Evolutionary conservation across 1,284 basidiomycete species (phyloP).

Genomic region (Rhodofomes roseus): DNA sequence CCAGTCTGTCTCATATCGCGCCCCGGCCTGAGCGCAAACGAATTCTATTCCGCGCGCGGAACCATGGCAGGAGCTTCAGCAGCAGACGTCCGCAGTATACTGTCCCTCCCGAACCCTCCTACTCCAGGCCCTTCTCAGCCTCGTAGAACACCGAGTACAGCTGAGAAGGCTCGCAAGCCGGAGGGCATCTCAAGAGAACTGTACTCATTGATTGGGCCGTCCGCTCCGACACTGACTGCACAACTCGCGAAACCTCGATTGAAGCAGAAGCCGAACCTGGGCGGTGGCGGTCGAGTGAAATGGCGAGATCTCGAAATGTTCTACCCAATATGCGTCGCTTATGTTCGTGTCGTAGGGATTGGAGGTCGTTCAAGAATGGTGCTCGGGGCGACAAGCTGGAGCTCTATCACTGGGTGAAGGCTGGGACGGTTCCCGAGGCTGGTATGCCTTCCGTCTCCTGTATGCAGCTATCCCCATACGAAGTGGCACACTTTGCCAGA

Average conservation of each 20-base stretch:
- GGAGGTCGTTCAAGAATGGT: slow-evolving; percentile 65
- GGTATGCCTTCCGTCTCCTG: slow-evolving; percentile 37
- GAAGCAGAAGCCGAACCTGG: slow-evolving; percentile 79
- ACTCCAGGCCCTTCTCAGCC: slow-evolving; percentile 38
- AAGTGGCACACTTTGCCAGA: slow-evolving; percentile 36
- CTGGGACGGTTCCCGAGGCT: slow-evolving; percentile 44
- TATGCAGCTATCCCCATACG: not conserved
- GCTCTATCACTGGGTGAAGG: slow-evolving; percentile 72
- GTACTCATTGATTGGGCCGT: slow-evolving; percentile 91
- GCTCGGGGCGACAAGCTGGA: slow-evolving; percentile 57
- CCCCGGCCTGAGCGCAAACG: too few relatives aligned
- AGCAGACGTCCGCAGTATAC: slow-evolving; percentile 79
- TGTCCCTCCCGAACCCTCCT: slow-evolving; percentile 49
- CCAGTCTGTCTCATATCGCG: too few relatives aligned
- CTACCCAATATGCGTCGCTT: too few relatives aligned
- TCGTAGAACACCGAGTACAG: slow-evolving; percentile 33
- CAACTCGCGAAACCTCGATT: slow-evolving; percentile 79
- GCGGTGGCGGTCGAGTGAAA: slow-evolving; percentile 57
- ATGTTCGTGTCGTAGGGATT: slow-evolving; percentile 65
- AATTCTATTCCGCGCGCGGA: too few relatives aligned
- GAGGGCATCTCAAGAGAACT: slow-evolving; percentile 93
- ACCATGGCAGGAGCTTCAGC: slow-evolving; percentile 46
- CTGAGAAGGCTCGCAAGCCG: slow-evolving; percentile 53
- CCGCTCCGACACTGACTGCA: slow-evolving; percentile 78
- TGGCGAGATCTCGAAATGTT: slow-evolving; percentile 53